Base-by-base conservation (phyloP, 2,329 filamentous ascomycete species). In the Phaeophleospora eucalypticola region DNA sequence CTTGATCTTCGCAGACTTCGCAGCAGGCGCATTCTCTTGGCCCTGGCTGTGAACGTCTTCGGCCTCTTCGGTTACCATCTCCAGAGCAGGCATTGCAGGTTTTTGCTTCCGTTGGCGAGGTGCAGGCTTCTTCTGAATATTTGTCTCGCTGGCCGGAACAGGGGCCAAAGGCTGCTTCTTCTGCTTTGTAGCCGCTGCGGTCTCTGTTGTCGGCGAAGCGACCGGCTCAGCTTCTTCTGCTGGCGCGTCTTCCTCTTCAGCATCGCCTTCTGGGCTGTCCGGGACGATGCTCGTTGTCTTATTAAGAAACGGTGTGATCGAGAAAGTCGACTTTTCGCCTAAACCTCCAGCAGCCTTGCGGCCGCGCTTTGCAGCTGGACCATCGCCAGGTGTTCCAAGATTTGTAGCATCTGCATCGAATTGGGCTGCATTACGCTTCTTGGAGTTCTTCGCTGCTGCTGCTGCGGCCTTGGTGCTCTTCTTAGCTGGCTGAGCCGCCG, bases 261-360 rank as follows among this genome's bases (percentile, higher is more conserved):
- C 49, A 16, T 65, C 65, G n/a, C 64, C 58, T 21, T 61, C 62
- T 15, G 67, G 41, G 33, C 49, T 53, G n/a, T 52, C 54, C 4
- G 72, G 69, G n/a, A 71, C 68, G 12, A 84, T 71, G 53, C 74
- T 83, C 51, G 76, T 82, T 19, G 81, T 84, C 41, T 84, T 82
- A 66, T 90, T 95, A 51, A 97, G 75, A 72, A 95, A 96, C 0
- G 91, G 91, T 0, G 91, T 97, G 54, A 96, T 89, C 3, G 89
- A 95, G 67, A 97, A 96, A 2, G 79, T 83, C 0, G 90, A 96
- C 67, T 95, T 96, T 62, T 95, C 88, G 21, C 87, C 89, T 4
- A 86, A 73, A 45, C 81, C 70, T 1, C 79, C 76, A 16, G 82
- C 78, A 10, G 63, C 65, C 50, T 74, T 71, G 48, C 66, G 68